Evolutionary conservation across 352 stramenopile genomes (phyloP), one percentile per base, ranked within the genome.

Genomic region (Phytopythium ostracodes): DNA sequence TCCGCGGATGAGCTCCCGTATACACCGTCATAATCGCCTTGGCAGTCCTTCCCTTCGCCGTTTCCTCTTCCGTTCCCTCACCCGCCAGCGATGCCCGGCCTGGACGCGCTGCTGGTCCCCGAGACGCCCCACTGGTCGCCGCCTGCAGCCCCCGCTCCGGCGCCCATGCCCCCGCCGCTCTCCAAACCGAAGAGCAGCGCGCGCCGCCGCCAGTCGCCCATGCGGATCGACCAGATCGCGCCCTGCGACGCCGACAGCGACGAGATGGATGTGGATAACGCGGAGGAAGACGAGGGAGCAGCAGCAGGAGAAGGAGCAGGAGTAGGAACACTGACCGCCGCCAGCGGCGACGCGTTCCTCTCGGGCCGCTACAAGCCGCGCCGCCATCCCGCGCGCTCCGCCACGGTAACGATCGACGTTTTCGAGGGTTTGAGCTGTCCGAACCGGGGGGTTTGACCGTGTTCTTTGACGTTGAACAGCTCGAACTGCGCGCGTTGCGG

Each of bases 401-500:
- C 74, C 47, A 79, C 74, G 59, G 74, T 82, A n/a, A n/a, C n/a
- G n/a, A n/a, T n/a, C n/a, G n/a, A n/a, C n/a, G n/a, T n/a, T n/a
- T n/a, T n/a, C n/a, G n/a, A n/a, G n/a, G n/a, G n/a, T n/a, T n/a
- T n/a, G n/a, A n/a, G n/a, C n/a, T n/a, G n/a, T 33, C 29, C 7
- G 4, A 33, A 33, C 29, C 29, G 4, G 4, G 29, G 29, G 29
- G 29, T 7, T 33, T 33, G n/a, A 33, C 29, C 29, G 3, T 33
- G 29, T 27, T 55, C 50, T 44, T 44, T 54, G 18, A 11, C 9
- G 36, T 22, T 43, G 14, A n/a, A n/a, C 52, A 82, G 77, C 75
- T 87, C 60, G 79, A 89, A 43, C 68, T 89, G 31, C 75, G 77
- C 0, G 60, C 60, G 27, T 59, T 89, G 1, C 79, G 79, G 22